Conservation (phyloP, 768 basidiomycete species). For the Sporobolomyces phaffii region DNA sequence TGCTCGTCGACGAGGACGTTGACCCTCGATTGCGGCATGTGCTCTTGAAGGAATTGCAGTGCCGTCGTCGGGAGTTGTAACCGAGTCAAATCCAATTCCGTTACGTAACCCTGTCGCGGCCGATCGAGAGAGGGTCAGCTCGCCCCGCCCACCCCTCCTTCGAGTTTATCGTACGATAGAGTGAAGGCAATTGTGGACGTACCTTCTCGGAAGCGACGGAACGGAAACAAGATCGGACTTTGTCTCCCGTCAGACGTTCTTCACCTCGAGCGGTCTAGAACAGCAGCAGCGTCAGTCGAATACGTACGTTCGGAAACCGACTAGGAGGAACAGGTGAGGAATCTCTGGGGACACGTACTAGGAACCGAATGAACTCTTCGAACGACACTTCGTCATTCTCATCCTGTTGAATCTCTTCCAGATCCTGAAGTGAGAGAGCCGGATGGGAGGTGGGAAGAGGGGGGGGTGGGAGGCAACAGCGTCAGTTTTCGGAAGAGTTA, state of each 20-base stretch:
- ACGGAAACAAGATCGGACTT: conserved; percentile 86
- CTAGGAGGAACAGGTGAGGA: no score
- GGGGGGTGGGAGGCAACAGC: background rate
- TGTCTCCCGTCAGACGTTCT: conserved; percentile 87
- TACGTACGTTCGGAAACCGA: no score
- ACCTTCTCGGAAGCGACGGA: conserved; percentile 88
- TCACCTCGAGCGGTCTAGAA: conserved; percentile 88
- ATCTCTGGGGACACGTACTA: conserved; percentile 64
- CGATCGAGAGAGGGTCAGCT: background rate
- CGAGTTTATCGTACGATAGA: no score
- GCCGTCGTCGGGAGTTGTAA: conserved; percentile 69
- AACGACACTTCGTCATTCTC: conserved; percentile 85
- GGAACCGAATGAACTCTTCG: conserved; percentile 86
- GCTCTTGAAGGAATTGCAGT: conserved; percentile 73
- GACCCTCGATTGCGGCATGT: conserved; percentile 59
- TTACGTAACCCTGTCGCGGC: conserved; percentile 67
- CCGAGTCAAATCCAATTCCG: conserved; percentile 81
- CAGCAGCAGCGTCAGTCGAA: no score
- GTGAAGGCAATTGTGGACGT: background rate
- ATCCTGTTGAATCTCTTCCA: conserved; percentile 41
- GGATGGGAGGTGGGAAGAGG: no score
- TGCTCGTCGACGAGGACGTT: background rate
- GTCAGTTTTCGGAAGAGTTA: background rate
- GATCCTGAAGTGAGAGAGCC: conserved; percentile 13
- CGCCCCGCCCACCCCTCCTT: no score